Percentiles rank a stretch among this genome's conserved stretches.
These are phyloP conservation scores for Triticum turgidum DNA, from an alignment of 176 grass and related monocot genomes.

Conservation along the genomic window DNA sequence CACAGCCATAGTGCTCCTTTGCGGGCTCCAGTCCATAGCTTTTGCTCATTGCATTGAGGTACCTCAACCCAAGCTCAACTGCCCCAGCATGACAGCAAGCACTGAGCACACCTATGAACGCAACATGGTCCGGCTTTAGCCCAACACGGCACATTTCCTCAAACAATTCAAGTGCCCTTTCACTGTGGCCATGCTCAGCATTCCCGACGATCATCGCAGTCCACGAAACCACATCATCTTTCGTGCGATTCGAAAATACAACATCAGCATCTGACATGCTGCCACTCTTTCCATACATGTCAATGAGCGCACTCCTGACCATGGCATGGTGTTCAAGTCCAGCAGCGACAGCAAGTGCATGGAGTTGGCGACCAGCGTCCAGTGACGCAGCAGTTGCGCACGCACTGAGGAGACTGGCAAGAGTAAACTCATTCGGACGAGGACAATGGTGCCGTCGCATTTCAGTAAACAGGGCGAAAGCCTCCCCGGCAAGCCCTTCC, in stretches of 20 bases:
- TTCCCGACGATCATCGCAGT: constrained; percentile 59
- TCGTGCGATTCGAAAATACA: constrained; percentile 22
- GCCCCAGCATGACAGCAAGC: constrained; percentile 64
- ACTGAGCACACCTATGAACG: constrained; percentile 62
- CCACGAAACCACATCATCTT: constrained; percentile 59
- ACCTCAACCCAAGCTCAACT: constrained; percentile 60
- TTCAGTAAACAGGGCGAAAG: constrained; percentile 49
- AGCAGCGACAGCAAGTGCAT: constrained; percentile 32
- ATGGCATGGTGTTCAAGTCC: constrained; percentile 49
- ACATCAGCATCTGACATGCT: constrained; percentile 46
- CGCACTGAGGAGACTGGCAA: constrained; percentile 53
- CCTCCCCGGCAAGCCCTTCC: constrained; percentile 39
- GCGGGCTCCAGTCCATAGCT: constrained; percentile 40
- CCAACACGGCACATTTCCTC: constrained; percentile 46
- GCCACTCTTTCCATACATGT: constrained; percentile 67
- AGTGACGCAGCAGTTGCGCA: constrained; percentile 40
- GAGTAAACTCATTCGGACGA: constrained; percentile 58
- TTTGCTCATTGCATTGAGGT: constrained; percentile 53
- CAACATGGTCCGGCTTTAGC: constrained; percentile 54
- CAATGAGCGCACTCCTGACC: constrained; percentile 50
- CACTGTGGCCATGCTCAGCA: constrained; percentile 55
- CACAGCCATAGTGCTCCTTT: constrained; percentile 77
- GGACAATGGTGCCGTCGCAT: constrained; percentile 37
- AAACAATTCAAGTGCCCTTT: constrained; percentile 47
- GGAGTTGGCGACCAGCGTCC: constrained; percentile 52